These are phyloP conservation scores for Zygosaccharomyces siamensis DNA, from an alignment of 805 yeast species.

Conservation along the genomic window DNA sequence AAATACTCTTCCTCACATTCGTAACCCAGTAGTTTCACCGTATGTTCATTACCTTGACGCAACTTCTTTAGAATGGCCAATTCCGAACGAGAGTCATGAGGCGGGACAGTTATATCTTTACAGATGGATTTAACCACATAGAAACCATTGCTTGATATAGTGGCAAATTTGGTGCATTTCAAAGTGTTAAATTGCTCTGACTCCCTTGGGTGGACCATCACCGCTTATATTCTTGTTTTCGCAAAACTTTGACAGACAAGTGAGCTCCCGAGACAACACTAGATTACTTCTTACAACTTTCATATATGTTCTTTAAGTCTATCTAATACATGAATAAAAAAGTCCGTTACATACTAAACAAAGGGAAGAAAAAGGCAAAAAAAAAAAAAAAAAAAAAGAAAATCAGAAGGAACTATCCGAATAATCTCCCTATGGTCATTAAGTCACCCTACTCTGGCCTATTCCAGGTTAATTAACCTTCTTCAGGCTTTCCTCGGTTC, in stretches of 20 bases:
- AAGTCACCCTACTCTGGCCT: background rate
- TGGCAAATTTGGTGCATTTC: constrained; percentile 26
- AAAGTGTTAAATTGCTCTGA: background rate
- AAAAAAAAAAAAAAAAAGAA: too few relatives aligned
- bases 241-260: background rate
- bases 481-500: constrained; percentile 40
- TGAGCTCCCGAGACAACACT: background rate
- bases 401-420: too few relatives aligned
- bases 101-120: constrained; percentile 24
- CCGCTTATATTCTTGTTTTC: background rate
- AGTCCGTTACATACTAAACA: background rate
- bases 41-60: constrained; percentile 6
- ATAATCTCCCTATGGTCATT: background rate
- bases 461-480: constrained; percentile 1
- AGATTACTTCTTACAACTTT: background rate
- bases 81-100: constrained; percentile 30
- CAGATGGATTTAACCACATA: constrained; percentile 22
- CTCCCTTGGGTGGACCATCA: background rate
- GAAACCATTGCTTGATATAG: constrained; percentile 16
- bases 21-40: constrained; percentile 20
- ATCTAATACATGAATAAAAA: background rate
- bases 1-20: constrained; percentile 14
- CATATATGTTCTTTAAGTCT: background rate
- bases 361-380: background rate
- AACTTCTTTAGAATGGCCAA: constrained; percentile 20